Evolutionary conservation across 176 grass and related monocot species (phyloP), one percentile per base, ranked within the genome.

Genomic region (Phyllostachys edulis): DNA sequence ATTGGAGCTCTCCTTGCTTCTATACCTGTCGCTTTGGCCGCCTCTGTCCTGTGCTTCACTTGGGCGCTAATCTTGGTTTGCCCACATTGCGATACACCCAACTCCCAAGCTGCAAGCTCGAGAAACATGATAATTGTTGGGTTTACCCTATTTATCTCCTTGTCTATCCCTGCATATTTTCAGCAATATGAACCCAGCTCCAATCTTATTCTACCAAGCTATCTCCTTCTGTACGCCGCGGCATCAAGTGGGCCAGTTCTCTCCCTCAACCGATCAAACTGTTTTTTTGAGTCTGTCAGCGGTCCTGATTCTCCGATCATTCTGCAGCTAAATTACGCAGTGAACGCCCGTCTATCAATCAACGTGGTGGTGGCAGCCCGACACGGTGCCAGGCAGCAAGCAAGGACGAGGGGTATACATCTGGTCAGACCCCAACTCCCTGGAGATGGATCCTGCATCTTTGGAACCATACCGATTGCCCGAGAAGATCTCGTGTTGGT

Each of bases 41-140:
- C 96, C 57, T 96, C 96, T 23, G 88, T 99, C 72, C 86, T 99
- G 14, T 96, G 96, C 82, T 96, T 96, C 84, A 92, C 93, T 20
- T 99, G 96, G 96, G 96, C 96, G 12, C 81, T 99, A 69, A 90
- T 92, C 92, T 96, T 34, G 96, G 93, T 27, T 82, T 94, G 57
- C 94, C 93, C 73, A 99, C 91, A 61, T 59, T 99, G 78, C 88
- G 94, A 32, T 99, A 99, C 81, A 99, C 93, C 70, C 88, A 96
- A 99, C 81, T 96, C 93, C 70, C 88, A 96, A 90, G 92, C 93
- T 51, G 93, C 78, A 71, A 99, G 96, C 83, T 96, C 96, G n/a
- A 95, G 96, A 20, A 99, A 99, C 84, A 92, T 99, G 82, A 96
- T 99, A 86, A 99, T 99, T n/a, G 89, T 99, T 10, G 96, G 93